Evolutionary conservation across 805 yeast species (phyloP), one percentile per base, ranked within the genome.

Genomic region (Candida quercuum): DNA sequence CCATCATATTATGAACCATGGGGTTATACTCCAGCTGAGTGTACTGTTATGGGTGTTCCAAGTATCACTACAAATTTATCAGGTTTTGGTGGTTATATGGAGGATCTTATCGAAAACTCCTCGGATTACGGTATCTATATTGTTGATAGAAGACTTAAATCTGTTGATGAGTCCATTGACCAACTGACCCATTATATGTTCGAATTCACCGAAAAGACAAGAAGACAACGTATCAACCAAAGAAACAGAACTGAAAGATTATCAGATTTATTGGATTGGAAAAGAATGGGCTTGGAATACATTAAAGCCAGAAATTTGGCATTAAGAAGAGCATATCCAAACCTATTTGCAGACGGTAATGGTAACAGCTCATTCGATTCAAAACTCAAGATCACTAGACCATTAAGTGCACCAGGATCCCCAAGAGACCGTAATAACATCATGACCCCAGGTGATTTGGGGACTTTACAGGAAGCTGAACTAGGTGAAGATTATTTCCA

Each of bases 11-110:
- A 91, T 59, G 99, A 91, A 66, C 99, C 99, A 4, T 91, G 99
- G 99, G 99, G 99, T 28, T 91, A 91, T 63, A 91, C 99, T 3
- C 99, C 99, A 3, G 98, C 98, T 8, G 99, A 91, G 61, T 93
- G 99, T 69, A 91, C 99, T 0, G 99, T 93, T 18, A 91, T 91
- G 99, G 99, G 99, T 39, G 95, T 93, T 42, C 99, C 99, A 14
- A 86, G 96, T 6, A 86, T 91, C 54, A 91, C 99, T 10, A 91
- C 99, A 29, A 91, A 91, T 60, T 67, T 91, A 42, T 86, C 96
- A 3, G 99, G 99, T 1, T 91, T 91, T 58, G 99, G 99, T 35
- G 94, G 98, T 48, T 91, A 91, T 66, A 91, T 91, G 98, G 99
- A 91, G 64, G 97, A 91, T 60, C 71, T 91, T 46, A 91, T 91